Evolutionary conservation across 139 green algal genomes (phyloP).

Genomic region (Auxenochlorella pyrenoidosa): DNA sequence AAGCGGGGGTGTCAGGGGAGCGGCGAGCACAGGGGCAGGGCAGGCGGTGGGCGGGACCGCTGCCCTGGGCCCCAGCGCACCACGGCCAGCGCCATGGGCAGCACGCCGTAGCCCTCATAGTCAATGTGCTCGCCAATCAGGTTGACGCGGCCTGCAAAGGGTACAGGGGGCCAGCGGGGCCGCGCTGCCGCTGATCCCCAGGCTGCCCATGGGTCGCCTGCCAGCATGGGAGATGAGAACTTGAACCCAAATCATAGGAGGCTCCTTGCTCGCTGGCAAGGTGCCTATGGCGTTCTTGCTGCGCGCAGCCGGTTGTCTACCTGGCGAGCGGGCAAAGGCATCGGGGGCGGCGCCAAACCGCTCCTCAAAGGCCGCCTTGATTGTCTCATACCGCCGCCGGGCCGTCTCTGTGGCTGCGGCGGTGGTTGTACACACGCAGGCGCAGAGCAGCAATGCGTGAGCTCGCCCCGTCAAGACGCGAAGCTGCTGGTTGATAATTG

Average conservation of each 20-base stretch:
- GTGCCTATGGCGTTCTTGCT: too few species aligned
- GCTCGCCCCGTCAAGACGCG: too few species aligned
- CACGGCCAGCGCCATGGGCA: slow-evolving; percentile 97
- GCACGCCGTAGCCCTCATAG: slow-evolving; percentile 96
- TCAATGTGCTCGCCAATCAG: slow-evolving; percentile 99
- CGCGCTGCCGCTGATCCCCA: neutral
- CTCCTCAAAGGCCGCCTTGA: slow-evolving; percentile 63
- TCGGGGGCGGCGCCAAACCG: slow-evolving; percentile 64
- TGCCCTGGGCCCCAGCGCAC: slow-evolving; percentile 33
- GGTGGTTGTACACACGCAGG: neutral
- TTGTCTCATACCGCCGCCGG: slow-evolving; percentile 23
- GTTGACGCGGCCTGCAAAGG: slow-evolving; percentile 91
- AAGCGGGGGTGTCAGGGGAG: too few species aligned
- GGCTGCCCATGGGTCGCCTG: neutral
- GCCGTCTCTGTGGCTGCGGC: slow-evolving; percentile 20
- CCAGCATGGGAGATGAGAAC: neutral
- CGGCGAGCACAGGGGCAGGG: too few species aligned
- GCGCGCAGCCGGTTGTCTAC: slow-evolving; percentile 29
- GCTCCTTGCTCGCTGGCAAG: too few species aligned
- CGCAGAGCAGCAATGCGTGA: too few species aligned
- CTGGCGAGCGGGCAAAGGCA: slow-evolving; percentile 70
- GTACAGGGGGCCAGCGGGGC: neutral
- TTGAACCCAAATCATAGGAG: too few species aligned
- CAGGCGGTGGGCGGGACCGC: too few species aligned
- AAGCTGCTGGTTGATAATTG: too few species aligned